phyloP scores from a whole-genome alignment of 2,329 filamentous ascomycete species.

The Blastomyces gilchristii region DNA sequence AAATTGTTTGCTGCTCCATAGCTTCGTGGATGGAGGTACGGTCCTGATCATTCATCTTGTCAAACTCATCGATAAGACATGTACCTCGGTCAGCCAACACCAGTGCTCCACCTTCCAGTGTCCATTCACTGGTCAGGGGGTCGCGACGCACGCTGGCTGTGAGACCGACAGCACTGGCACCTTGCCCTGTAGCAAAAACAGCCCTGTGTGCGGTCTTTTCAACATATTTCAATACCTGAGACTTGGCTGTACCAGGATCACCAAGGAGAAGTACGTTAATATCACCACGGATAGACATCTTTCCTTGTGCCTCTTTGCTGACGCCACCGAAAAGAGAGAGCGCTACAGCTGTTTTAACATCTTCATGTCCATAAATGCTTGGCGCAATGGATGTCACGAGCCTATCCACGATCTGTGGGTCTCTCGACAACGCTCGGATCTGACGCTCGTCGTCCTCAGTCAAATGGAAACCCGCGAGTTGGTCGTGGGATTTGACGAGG shows the following conservation, averaged over 20 bases:
- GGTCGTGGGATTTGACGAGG: constrained; percentile 91
- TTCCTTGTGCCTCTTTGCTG: constrained; percentile 78
- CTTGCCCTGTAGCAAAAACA: constrained; percentile 95
- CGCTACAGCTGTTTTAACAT: constrained; percentile 94
- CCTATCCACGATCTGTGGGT: constrained; percentile 86
- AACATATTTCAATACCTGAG: constrained; percentile 92
- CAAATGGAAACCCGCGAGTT: constrained; percentile 89
- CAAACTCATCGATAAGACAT: constrained; percentile 95
- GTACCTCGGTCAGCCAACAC: constrained; percentile 92
- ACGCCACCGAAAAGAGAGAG: constrained; percentile 92
- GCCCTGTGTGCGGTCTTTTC: constrained; percentile 95
- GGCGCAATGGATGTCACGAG: constrained; percentile 88
- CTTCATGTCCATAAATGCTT: constrained; percentile 91
- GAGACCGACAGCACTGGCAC: constrained; percentile 92
- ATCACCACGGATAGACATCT: constrained; percentile 85
- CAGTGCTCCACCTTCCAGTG: constrained; percentile 85
- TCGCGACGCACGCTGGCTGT: constrained; percentile 94
- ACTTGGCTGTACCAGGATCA: constrained; percentile 96
- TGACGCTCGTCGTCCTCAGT: constrained; percentile 90
- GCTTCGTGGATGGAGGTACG: constrained; percentile 97
- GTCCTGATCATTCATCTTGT: constrained; percentile 99
- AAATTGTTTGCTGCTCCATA: constrained; percentile 99
- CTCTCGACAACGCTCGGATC: constrained; percentile 77
- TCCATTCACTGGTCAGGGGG: constrained; percentile 94
- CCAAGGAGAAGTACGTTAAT: constrained; percentile 96